These are phyloP conservation scores for Neurospora sublineolata DNA, from an alignment of 495 filamentous ascomycete species.

Conservation along the genomic window DNA sequence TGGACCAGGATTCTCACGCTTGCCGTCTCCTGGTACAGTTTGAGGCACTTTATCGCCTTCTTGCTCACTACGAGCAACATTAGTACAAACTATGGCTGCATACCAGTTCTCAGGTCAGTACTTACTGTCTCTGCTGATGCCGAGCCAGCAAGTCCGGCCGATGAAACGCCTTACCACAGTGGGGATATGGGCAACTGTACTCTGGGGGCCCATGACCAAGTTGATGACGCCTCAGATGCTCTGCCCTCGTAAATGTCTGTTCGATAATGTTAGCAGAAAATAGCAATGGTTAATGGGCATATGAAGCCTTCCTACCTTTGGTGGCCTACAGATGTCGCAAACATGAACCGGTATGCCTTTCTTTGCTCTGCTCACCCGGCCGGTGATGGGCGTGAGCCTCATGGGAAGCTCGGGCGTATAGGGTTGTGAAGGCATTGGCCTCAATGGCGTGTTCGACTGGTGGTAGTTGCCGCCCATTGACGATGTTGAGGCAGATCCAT, in stretches of 20 bases:
- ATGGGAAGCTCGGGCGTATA: constrained; percentile 29
- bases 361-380: constrained; percentile 69
- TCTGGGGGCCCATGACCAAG: constrained; percentile 68
- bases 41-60: constrained; percentile 22
- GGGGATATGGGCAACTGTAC: constrained; percentile 51
- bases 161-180: constrained; percentile 54
- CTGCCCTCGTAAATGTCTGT: constrained; percentile 72
- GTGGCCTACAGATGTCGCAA: constrained; percentile 52
- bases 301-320: constrained; percentile 39
- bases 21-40: background rate
- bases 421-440: constrained; percentile 26
- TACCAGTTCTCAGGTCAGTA: background rate
- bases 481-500: constrained; percentile 24
- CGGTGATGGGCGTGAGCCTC: constrained; percentile 58
- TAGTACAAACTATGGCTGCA: background rate
- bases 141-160: constrained; percentile 66
- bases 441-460: constrained; percentile 20
- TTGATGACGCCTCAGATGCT: constrained; percentile 80
- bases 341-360: constrained; percentile 72
- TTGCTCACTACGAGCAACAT: constrained; percentile 21
- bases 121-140: constrained; percentile 78
- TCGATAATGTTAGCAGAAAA: constrained; percentile 10
- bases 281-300: constrained; percentile 7
- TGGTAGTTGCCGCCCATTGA: constrained; percentile 13
- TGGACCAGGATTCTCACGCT: background rate